phyloP scores from a whole-genome alignment of 2,329 filamentous ascomycete species.

The Venturia effusa region DNA sequence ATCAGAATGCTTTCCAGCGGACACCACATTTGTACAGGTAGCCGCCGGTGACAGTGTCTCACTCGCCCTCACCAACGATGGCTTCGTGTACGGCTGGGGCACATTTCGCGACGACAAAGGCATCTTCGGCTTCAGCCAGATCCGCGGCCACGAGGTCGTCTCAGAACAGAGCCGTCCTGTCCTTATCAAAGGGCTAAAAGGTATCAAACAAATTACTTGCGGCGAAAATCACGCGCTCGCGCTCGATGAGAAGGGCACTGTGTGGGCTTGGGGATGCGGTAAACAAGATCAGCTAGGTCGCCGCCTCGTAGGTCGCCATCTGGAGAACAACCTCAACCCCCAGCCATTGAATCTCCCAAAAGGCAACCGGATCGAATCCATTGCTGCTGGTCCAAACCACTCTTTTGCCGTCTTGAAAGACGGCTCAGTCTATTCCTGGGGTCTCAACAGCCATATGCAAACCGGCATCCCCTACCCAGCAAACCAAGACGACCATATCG shows the following conservation, averaged over 20 bases:
- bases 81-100: constrained; percentile 72
- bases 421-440: constrained; percentile 68
- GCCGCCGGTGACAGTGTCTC: constrained; percentile 64
- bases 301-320: constrained; percentile 49
- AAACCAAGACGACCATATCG: constrained; percentile 57
- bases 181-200: constrained; percentile 52
- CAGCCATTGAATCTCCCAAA: constrained; percentile 45
- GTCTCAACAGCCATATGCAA: constrained; percentile 78
- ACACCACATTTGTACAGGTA: constrained; percentile 55
- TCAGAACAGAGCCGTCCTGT: constrained; percentile 42
- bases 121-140: constrained; percentile 51
- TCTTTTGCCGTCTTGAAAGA: constrained; percentile 63
- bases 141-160: constrained; percentile 26
- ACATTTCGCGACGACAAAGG: constrained; percentile 64
- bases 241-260: constrained; percentile 51
- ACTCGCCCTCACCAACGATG: constrained; percentile 65
- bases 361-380: constrained; percentile 45
- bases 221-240: constrained; percentile 64
- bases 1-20: constrained; percentile 45
- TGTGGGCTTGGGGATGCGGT: constrained; percentile 62
- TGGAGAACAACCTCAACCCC: constrained; percentile 43
- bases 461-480: constrained; percentile 55
- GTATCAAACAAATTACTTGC: constrained; percentile 52
- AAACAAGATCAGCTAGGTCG: constrained; percentile 63
- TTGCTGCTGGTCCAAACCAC: constrained; percentile 68